These are phyloP conservation scores for Exophiala lecanii-corni DNA, from an alignment of 2,329 filamentous ascomycete species.

Conservation along the genomic window DNA sequence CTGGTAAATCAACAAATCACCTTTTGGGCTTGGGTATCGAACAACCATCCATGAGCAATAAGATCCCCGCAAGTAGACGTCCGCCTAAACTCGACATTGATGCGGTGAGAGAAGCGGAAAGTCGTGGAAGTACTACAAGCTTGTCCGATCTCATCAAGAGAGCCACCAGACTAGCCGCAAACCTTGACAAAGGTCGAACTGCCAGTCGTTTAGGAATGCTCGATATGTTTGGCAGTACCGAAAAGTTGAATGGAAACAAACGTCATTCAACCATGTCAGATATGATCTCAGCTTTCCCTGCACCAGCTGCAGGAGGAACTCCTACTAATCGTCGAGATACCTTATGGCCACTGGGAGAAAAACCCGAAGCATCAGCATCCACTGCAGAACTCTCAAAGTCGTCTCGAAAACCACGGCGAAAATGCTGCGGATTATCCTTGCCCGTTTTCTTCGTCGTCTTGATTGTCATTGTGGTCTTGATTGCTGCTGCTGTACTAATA, in stretches of 20 bases:
- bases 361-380: constrained; percentile 24
- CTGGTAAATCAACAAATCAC: constrained; percentile 18
- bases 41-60: constrained; percentile 35
- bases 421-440: constrained; percentile 77
- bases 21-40: constrained; percentile 22
- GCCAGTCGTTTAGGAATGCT: constrained; percentile 54
- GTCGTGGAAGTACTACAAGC: constrained; percentile 84
- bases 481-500: constrained; percentile 77
- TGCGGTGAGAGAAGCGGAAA: constrained; percentile 73
- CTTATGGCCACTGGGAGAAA: constrained; percentile 38
- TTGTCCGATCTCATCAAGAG: constrained; percentile 84
- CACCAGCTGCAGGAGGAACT: constrained; percentile 48
- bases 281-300: constrained; percentile 62
- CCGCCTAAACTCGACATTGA: constrained; percentile 78
- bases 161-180: constrained; percentile 78
- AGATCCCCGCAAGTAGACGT: constrained; percentile 34
- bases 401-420: constrained; percentile 40
- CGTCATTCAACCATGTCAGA: constrained; percentile 55
- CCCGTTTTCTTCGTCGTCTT: constrained; percentile 69
- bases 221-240: constrained; percentile 40
- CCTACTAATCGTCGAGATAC: constrained; percentile 34
- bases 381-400: constrained; percentile 26
- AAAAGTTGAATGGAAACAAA: constrained; percentile 24
- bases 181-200: constrained; percentile 76
- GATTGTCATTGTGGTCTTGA: constrained; percentile 63